Conservation (phyloP, 2,329 filamentous ascomycete genomes). For the Penicillium sp. region DNA sequence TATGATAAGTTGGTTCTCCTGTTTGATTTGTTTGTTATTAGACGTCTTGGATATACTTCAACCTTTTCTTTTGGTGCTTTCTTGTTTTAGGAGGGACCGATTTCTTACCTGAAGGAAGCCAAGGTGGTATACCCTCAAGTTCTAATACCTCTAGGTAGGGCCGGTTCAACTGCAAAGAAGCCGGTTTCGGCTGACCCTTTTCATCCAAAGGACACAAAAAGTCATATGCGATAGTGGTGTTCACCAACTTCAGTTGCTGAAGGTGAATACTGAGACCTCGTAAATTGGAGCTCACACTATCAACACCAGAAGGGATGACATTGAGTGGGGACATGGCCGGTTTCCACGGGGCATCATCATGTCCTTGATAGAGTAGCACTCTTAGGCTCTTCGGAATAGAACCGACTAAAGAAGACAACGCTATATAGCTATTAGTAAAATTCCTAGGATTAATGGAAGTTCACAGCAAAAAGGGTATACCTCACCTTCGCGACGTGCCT, state of each 20-base stretch:
- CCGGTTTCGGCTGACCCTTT: background rate
- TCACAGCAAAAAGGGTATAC: background rate
- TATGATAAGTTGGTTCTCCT: constrained; percentile 1
- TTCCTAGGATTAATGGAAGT: background rate
- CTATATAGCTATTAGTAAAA: constrained; percentile 5
- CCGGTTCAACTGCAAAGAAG: background rate
- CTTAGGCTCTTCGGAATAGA: background rate
- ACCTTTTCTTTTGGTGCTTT: background rate
- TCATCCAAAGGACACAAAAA: constrained; percentile 1
- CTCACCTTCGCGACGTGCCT: constrained; percentile 9
- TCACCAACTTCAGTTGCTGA: background rate
- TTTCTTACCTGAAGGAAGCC: constrained; percentile 8
- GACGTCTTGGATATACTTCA: background rate
- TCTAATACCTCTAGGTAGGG: constrained; percentile 4
- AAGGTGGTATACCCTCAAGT: constrained; percentile 1
- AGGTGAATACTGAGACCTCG: constrained; percentile 2
- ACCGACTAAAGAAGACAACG: background rate
- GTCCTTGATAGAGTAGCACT: background rate
- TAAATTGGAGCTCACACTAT: constrained; percentile 1
- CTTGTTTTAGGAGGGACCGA: background rate
- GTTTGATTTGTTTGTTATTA: background rate
- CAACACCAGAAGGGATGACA: background rate
- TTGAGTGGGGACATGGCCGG: background rate
- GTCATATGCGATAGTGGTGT: background rate
- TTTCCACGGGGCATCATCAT: background rate